Base-by-base conservation (phyloP, 2,329 filamentous ascomycete genomes). In the Diaporthe eres region DNA sequence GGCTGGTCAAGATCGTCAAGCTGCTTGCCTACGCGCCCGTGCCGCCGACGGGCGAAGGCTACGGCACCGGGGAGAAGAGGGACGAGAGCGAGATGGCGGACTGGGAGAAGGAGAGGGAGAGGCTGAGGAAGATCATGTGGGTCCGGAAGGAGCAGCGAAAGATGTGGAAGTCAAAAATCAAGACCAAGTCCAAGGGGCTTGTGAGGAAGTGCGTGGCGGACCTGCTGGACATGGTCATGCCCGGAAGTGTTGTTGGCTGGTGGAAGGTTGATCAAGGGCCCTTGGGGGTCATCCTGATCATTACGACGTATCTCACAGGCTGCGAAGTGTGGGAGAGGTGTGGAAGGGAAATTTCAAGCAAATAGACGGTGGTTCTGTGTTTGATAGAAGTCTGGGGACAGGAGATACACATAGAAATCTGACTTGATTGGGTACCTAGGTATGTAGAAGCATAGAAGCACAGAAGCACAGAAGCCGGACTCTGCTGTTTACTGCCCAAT, bases 201-300 rank as follows among this genome's bases (percentile, higher is more conserved):
- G 79, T 85, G 39, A 87, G 89, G 19, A 86, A 86, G 68, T 81
- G 93, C 8, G 76, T 91, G 1, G 87, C 90, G 1, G 91, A 94
- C 80, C 78, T 84, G 9, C 86, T 93, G 70, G 93, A 95, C 81
- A 81, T 94, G 63, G 80, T 92, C 5, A 85, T 94, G 44, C 93
- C 94, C 0, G 90, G 90, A 0, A 85, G 85, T 8, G 84, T 89
- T 0, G 83, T 94, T 19, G 91, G 91, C 0, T 94, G 92, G 92
- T 83, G 92, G 37, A 82, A 86, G 0, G 84, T 88, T 1, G 84
- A 87, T 13, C 83, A 87, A 0, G 86, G 89, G 3, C 84, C 87
- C 1, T 88, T 94, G 1, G 92, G 90, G 1, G 74, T 88, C 17
- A 87, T 88, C 12, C 93, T 92, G 88, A 83, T 93, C 28, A 79